phyloP scores from a whole-genome alignment of 768 basidiomycete species.

The Hydnomerulius pinastri region DNA sequence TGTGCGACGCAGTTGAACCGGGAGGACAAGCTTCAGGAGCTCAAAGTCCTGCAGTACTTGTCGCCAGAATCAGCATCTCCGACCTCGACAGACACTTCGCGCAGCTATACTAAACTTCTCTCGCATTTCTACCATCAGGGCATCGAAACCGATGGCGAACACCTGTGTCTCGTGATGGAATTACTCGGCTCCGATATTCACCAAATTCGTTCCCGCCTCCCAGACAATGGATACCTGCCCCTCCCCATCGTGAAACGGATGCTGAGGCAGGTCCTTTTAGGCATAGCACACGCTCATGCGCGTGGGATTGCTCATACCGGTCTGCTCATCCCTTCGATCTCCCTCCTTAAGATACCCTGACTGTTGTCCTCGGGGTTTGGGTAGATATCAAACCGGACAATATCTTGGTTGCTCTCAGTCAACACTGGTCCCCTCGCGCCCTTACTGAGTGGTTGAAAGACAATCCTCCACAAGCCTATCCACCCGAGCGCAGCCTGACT shows the following conservation, averaged over 20 bases:
- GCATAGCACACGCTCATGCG: constrained; percentile 15
- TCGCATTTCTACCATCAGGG: constrained; percentile 21
- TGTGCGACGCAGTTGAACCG: constrained; percentile 21
- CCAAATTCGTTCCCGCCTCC: neutral
- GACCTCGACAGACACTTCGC: neutral
- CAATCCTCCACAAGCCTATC: constrained; percentile 17
- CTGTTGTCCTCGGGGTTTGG: neutral
- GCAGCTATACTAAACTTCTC: constrained; percentile 17
- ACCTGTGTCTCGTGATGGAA: constrained; percentile 26
- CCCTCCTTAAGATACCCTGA: neutral
- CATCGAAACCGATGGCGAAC: constrained; percentile 22
- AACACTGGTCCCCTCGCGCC: constrained; percentile 4
- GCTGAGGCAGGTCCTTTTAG: constrained; percentile 17
- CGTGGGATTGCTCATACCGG: constrained; percentile 27
- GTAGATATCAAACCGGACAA: constrained; percentile 28
- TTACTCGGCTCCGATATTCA: constrained; percentile 7
- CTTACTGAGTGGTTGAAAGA: constrained; percentile 14
- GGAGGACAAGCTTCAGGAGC: constrained; percentile 22
- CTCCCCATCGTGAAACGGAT: constrained; percentile 21
- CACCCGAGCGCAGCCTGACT: constrained; percentile 12
- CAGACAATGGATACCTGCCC: neutral
- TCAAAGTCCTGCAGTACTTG: constrained; percentile 19
- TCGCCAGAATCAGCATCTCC: constrained; percentile 2
- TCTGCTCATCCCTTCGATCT: neutral
- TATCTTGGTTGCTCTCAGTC: constrained; percentile 17